Percentiles rank a stretch among this genome's conserved stretches.
Conservation (phyloP, 2,329 filamentous ascomycete species). For the Aspergillus quadricinctus region DNA sequence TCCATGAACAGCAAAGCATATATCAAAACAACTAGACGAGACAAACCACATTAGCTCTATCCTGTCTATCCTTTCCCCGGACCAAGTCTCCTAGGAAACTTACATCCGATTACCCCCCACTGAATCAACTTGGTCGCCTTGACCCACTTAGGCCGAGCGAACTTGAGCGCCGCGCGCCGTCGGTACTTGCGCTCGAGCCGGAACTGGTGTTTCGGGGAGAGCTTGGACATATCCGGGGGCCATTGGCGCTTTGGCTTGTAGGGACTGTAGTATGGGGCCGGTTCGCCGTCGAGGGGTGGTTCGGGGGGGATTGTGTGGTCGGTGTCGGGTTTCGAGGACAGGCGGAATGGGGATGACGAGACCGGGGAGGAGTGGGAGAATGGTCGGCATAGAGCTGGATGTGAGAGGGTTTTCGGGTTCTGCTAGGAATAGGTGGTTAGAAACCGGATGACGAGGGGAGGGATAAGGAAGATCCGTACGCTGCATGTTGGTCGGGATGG, state of each 20-base stretch:
- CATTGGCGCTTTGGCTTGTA: slow-evolving; percentile 59
- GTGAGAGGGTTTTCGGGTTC: background rate
- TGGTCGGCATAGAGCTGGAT: background rate
- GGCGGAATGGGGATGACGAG: slow-evolving; percentile 13
- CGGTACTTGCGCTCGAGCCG: slow-evolving; percentile 64
- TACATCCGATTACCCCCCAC: slow-evolving; percentile 51
- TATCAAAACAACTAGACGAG: slow-evolving; percentile 33
- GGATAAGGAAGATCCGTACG: background rate
- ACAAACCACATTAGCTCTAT: slow-evolving; percentile 3
- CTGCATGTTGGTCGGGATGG: background rate
- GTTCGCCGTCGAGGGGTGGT: slow-evolving; percentile 5
- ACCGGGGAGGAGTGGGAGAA: slow-evolving; percentile 5
- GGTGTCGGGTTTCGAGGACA: slow-evolving; percentile 13
- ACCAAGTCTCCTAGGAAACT: slow-evolving; percentile 22
- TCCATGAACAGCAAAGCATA: slow-evolving; percentile 44
- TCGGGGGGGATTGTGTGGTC: slow-evolving; percentile 2
- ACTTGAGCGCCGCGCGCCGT: slow-evolving; percentile 58
- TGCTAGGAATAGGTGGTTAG: background rate
- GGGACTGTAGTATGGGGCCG: slow-evolving; percentile 48
- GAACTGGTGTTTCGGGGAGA: slow-evolving; percentile 63
- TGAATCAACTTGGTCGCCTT: slow-evolving; percentile 56
- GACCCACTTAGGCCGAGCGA: slow-evolving; percentile 54
- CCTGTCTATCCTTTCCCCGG: background rate
- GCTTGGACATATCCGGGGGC: slow-evolving; percentile 60
- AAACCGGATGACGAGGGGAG: background rate